Percentiles rank a stretch among this genome's conserved stretches.
These are phyloP conservation scores for Claviceps purpurea DNA, from an alignment of 2,329 filamentous ascomycete genomes.

Conservation along the genomic window DNA sequence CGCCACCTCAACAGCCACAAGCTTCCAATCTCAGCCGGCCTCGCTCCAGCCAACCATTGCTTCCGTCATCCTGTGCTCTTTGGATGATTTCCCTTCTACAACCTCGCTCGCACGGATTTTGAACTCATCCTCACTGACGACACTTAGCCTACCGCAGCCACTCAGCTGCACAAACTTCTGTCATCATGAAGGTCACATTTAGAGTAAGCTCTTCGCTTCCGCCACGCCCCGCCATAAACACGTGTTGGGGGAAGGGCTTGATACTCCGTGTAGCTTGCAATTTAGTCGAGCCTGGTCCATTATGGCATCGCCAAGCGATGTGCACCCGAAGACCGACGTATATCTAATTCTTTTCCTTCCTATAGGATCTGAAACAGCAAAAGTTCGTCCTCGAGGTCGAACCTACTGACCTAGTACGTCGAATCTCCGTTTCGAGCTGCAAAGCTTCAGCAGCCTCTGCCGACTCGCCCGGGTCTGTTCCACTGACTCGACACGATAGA, in stretches of 20 bases:
- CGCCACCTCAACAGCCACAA: constrained; percentile 1
- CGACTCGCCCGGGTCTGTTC: constrained; percentile 6
- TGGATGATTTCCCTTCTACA: not conserved
- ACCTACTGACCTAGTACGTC: constrained; percentile 74
- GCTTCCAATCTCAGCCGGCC: constrained; percentile 3
- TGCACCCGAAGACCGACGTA: not conserved
- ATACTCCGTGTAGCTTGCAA: not conserved
- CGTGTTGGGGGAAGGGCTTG: not conserved
- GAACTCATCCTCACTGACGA: constrained; percentile 1
- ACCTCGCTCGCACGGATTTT: not conserved
- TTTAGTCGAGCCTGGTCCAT: not conserved
- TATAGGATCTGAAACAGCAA: constrained; percentile 91
- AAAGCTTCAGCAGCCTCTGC: constrained; percentile 5
- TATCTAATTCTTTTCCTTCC: not conserved
- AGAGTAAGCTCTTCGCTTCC: constrained; percentile 32
- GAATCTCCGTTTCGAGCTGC: constrained; percentile 17
- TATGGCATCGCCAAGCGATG: not conserved
- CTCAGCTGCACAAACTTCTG: constrained; percentile 17
- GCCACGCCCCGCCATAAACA: not conserved
- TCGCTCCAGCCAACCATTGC: constrained; percentile 6
- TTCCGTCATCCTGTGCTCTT: constrained; percentile 7
- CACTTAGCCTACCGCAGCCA: constrained; percentile 3
- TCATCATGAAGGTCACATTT: constrained; percentile 57
- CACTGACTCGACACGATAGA: constrained; percentile 34
- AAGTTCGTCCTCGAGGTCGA: constrained; percentile 96